These are phyloP conservation scores for Cucurbita ficifolia DNA, from an alignment of 306 rosid genomes.

Conservation along the genomic window DNA sequence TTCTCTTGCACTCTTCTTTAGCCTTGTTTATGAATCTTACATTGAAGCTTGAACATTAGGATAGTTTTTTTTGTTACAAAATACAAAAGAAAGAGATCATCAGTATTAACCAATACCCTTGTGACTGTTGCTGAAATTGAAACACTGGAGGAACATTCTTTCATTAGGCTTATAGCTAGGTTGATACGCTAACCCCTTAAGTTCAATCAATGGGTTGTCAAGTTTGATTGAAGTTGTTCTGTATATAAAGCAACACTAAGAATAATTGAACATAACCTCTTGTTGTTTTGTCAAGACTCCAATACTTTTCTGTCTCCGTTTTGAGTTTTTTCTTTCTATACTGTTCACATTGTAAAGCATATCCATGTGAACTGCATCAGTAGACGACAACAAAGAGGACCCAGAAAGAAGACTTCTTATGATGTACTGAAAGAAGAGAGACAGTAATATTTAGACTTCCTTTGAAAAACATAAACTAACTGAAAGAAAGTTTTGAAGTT, in stretches of 20 bases:
- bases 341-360: background rate
- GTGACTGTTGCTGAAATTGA: background rate
- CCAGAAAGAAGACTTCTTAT: background rate
- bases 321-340: background rate
- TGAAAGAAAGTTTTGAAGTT: no score
- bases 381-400: background rate
- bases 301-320: background rate
- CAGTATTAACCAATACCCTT: background rate
- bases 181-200: background rate
- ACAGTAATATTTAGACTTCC: background rate
- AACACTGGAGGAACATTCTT: background rate
- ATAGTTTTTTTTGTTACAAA: background rate
- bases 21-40: background rate
- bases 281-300: background rate
- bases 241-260: background rate
- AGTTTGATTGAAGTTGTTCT: background rate
- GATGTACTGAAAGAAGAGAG: background rate
- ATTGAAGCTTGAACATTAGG: background rate
- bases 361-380: background rate
- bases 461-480: background rate
- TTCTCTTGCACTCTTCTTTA: background rate
- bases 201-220: background rate
- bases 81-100: background rate
- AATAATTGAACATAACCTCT: background rate
- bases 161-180: background rate